Evolutionary conservation across 352 stramenopile genomes (phyloP), one percentile per base, ranked within the genome.

Genomic region (Thalassiosira sp.): DNA sequence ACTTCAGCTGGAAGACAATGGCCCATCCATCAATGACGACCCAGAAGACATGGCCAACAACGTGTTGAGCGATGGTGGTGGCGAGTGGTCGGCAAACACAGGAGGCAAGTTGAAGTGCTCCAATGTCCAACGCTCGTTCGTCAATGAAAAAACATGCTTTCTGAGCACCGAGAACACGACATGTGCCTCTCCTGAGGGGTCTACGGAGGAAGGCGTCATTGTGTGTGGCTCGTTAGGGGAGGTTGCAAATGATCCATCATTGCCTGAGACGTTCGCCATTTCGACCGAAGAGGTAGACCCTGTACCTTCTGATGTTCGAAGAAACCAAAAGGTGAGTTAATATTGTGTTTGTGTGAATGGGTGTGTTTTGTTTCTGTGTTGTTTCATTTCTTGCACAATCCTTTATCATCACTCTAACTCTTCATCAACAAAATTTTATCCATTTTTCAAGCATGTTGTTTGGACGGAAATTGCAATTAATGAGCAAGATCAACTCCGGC

Each of bases 131-230:
- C 33, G 76, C 15, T 76, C 43, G 3, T 76, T 87, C 27, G 40
- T 80, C 24, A 90, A 90, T 51, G 83, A 90, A 64, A 51, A 88
- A 13, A 76, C 66, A 11, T 89, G 82, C 51, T 65, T 85, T 49
- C 63, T 85, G 28, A 79, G 60, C 15, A 80, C 51, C 13, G 45
- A 45, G 7, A 57, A 48, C 18, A 81, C 48, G 5, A 43, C 79
- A 16, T 83, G 75, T 33, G 61, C 56, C 13, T 31, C 73, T 8
- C 35, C 60, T 13, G 60, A 62, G 2, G 20, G 27, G 6, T 28
- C 58, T 60, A 56, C 46, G 18, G 67, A 72, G 11, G 51, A 68
- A 15, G 77, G 72, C 16, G 49, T 84, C 64, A 48, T 81, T 37
- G 72, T 85, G 3, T 85, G 76, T 64, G 81, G 81, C 22, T 70